Evolutionary conservation across 352 stramenopile species (phyloP), one percentile per base, ranked within the genome.

Genomic region (Phytophthora hibernalis): DNA sequence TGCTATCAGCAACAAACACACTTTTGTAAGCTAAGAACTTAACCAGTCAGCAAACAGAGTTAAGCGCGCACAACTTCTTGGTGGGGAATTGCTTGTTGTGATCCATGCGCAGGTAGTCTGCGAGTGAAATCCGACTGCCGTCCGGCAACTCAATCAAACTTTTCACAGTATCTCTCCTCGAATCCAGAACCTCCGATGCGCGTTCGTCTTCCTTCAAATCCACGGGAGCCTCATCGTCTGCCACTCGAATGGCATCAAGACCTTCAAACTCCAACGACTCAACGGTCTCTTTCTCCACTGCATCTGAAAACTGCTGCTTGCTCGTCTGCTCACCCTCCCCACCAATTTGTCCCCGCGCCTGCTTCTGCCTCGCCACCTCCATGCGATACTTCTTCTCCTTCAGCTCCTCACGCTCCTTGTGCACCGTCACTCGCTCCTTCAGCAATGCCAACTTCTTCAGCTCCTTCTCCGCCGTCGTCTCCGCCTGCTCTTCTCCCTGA

Each of bases 321-420:
- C 18, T 70, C 13, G 42, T 51, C 13, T 56, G 58, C 5, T 43
- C 44, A 20, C 10, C 16, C 13, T 42, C 20, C 47, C 15, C 43
- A 28, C 18, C 31, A 1, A 40, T 15, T 5, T 73, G 60, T 15
- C 53, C 28, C 0, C 69, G 56, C 13, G 59, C 54, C 21, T 90
- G 81, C 20, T 76, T 72, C 9, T 77, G 51, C 6, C 85, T 78
- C n/a, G 85, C 82, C 2, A 74, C 52, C 24, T 85, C 68, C 3
- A 92, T 58, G 4, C 82, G 74, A 59, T 88, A 70, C 43, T 82
- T 79, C 35, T 71, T 74, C 59, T 94, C 85, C 15, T 68, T 76
- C 52, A 85, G 70, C 59, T 94, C 85, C 51, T 92, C 85, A 1
- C 76, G 82, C 1, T 83, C 74, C 52, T 89, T 91, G 62, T 91